These are phyloP conservation scores for Hanseniaspora lindneri DNA, from an alignment of 805 yeast species.

Conservation along the genomic window DNA sequence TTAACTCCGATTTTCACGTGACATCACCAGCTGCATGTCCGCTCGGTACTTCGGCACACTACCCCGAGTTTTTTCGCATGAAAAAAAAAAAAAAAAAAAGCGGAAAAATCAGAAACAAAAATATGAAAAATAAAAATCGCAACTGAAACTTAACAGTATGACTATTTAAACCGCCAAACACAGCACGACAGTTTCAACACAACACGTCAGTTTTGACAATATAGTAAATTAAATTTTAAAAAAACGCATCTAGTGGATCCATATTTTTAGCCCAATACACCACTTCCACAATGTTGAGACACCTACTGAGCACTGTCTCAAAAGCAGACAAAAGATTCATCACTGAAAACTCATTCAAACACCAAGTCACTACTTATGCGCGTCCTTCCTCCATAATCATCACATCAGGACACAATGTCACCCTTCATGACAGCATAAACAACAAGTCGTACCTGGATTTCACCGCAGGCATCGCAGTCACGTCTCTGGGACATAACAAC, in stretches of 20 bases:
- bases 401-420: slow-evolving; percentile 71
- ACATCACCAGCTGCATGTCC: too few species aligned
- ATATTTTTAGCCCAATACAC: neutral
- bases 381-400: slow-evolving; percentile 61
- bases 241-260: too few species aligned
- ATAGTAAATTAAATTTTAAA: too few species aligned
- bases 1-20: too few species aligned
- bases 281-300: neutral
- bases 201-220: too few species aligned
- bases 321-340: slow-evolving; percentile 20
- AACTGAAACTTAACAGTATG: too few species aligned
- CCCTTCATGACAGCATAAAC: slow-evolving; percentile 61
- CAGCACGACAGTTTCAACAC: too few species aligned
- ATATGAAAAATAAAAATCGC: too few species aligned
- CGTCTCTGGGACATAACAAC: slow-evolving; percentile 83
- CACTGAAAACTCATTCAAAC: slow-evolving; percentile 29
- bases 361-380: slow-evolving; percentile 65
- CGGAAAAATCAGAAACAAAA: neutral
- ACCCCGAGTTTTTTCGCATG: neutral
- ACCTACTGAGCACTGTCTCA: neutral
- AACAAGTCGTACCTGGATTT: slow-evolving; percentile 74
- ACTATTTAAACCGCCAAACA: too few species aligned
- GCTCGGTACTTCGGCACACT: too few species aligned
- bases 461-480: slow-evolving; percentile 93
- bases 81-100: neutral